Percentiles rank a stretch among this genome's conserved stretches.
Evolutionary conservation across 1,284 basidiomycete genomes (phyloP).

Genomic region (Microbotryum silenes-acaulis): DNA sequence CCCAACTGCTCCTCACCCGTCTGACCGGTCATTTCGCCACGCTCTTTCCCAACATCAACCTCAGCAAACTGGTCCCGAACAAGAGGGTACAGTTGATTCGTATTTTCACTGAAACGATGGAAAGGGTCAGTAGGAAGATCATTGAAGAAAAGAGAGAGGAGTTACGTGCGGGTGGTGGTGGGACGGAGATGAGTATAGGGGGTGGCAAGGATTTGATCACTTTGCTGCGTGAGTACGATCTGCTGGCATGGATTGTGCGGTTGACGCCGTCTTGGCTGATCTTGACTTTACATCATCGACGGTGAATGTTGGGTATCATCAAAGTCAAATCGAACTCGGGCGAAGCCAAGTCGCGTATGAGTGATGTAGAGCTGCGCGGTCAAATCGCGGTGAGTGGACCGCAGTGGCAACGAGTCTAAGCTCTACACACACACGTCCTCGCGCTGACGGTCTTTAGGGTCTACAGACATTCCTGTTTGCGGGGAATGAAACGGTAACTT

Average conservation of each 20-base stretch:
- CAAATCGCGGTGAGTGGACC: slow-evolving; percentile 18
- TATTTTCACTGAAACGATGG: slow-evolving; percentile 16
- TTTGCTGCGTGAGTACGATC: slow-evolving; percentile 30
- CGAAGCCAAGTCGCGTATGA: slow-evolving; percentile 21
- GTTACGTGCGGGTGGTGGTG: slow-evolving; percentile 17
- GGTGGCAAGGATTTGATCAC: slow-evolving; percentile 34
- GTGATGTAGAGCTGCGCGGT: slow-evolving; percentile 19
- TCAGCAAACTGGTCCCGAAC: slow-evolving; percentile 19
- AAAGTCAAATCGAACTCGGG: slow-evolving; percentile 19
- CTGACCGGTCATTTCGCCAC: slow-evolving; percentile 11
- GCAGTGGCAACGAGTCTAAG: not conserved
- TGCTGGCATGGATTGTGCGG: no score
- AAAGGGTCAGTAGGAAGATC: slow-evolving; percentile 34
- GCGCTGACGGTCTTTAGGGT: no score
- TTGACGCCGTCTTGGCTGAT: not conserved
- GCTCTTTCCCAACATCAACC: slow-evolving; percentile 15
- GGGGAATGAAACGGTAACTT: slow-evolving; percentile 60
- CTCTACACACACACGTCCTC: no score
- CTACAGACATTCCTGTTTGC: slow-evolving; percentile 34
- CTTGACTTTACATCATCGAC: no score
- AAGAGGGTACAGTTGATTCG: slow-evolving; percentile 10
- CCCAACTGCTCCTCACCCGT: slow-evolving; percentile 6
- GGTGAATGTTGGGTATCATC: no score
- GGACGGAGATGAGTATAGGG: slow-evolving; percentile 11
- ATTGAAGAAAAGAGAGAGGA: slow-evolving; percentile 32